Evolutionary conservation across 306 rosid species (phyloP), one percentile per base, ranked within the genome.

Genomic region (Ceratonia siliqua): DNA sequence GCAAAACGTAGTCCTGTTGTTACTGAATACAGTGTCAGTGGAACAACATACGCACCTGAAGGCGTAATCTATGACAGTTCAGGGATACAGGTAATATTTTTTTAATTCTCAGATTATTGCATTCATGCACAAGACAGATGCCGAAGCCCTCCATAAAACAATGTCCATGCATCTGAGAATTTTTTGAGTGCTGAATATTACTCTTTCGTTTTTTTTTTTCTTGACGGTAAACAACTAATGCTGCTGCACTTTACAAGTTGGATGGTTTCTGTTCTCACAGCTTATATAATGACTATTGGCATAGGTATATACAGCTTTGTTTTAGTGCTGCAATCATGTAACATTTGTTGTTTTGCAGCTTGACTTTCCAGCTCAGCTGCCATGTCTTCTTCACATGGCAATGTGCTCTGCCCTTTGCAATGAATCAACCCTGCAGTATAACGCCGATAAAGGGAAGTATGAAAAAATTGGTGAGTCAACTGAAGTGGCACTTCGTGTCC

Each of bases 381-480:
- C 97, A 33, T 91, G 98, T 83, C 94, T 94, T 85, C 92, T 94
- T 78, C 97, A 94, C 86, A 72, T 82, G 68, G 96, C 98, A 66
- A 94, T 91, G 96, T 87, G 94, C 71, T 94, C 98, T 41, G 96
- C 97, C 33, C 93, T 94, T 61, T 94, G 97, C 90, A 94, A 94
- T 24, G 98, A 91, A 78, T 94, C 96, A 68, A 79, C 80, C 78
- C 82, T 94, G 79, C 98, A 94, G 83, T 94, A 91, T 86, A 91
- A 94, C 83, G 97, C 92, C 64, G 91, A 91, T 72, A 90, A 90
- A 87, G 97, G 96, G 57, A 87, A 75, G 63, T 90, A 89, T 39
- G 97, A 94, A 88, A 94, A 91, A 80, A 94, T 94, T 85, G 98
- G 98, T n/a, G 98, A 94, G 89, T 94, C 98, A 54, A 94, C 98